These are phyloP conservation scores for Yarrowia porcina DNA, from an alignment of 805 yeast genomes.

Conservation along the genomic window DNA sequence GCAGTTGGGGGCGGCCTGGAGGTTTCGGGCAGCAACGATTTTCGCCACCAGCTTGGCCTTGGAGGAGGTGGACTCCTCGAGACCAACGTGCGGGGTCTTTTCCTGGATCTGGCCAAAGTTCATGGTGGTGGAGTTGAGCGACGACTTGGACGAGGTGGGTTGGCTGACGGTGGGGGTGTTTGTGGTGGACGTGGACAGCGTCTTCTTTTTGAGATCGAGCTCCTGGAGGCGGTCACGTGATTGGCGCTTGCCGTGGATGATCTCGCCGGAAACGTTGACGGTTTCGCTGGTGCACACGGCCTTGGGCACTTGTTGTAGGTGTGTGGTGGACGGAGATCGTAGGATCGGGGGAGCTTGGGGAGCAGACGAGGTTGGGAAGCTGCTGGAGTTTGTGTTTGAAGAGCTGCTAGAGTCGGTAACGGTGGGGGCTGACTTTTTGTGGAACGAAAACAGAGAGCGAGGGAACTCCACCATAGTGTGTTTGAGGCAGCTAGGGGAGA, in stretches of 20 bases:
- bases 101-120: conserved; percentile 26
- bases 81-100: conserved; percentile 17
- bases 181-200: background rate
- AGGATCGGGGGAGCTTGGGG: background rate
- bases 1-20: conserved; percentile 52
- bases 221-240: conserved; percentile 15
- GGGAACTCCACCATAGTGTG: conserved; percentile 26
- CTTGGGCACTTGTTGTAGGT: conserved; percentile 4
- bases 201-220: background rate
- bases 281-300: conserved; percentile 25
- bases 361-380: background rate
- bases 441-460: conserved; percentile 21
- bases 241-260: conserved; percentile 1
- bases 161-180: background rate
- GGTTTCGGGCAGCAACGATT: conserved; percentile 73
- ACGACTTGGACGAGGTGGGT: background rate
- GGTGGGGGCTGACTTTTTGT: conserved; percentile 11
- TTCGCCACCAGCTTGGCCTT: conserved; percentile 62
- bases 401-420: background rate
- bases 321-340: conserved; percentile 17
- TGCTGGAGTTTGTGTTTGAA: background rate
- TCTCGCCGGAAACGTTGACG: conserved; percentile 24
- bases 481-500: conserved; percentile 12
- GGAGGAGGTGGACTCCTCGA: conserved; percentile 13
- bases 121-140: conserved; percentile 19